phyloP scores from a whole-genome alignment of 225 moss, liverwort and hornwort genomes.

The Bryoerythrophyllum caledonicum region DNA sequence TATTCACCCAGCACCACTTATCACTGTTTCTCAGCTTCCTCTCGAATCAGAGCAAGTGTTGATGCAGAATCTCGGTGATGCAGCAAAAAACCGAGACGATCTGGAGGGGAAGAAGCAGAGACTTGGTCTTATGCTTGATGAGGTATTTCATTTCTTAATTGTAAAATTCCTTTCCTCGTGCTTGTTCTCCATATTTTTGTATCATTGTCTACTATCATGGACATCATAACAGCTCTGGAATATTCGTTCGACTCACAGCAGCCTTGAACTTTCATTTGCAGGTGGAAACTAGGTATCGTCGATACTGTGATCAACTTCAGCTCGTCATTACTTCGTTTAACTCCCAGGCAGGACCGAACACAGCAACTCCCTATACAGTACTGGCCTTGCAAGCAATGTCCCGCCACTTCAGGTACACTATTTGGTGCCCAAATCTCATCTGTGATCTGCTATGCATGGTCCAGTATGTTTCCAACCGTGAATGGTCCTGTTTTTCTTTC shows the following conservation, averaged over 20 bases:
- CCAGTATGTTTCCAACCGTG: not conserved
- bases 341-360: constrained; percentile 48
- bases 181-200: not conserved
- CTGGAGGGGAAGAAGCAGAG: constrained; percentile 55
- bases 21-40: constrained; percentile 49
- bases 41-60: constrained; percentile 32
- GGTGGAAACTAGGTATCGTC: constrained; percentile 65
- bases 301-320: constrained; percentile 62
- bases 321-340: constrained; percentile 49
- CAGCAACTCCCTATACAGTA: constrained; percentile 69
- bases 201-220: not conserved
- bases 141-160: constrained; percentile 30
- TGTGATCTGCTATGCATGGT: not conserved
- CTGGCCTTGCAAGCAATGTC: constrained; percentile 80
- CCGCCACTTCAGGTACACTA: constrained; percentile 63
- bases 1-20: constrained; percentile 26
- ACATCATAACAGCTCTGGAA: not conserved
- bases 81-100: constrained; percentile 50
- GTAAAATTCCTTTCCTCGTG: not conserved
- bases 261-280: constrained; percentile 29
- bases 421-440: not conserved
- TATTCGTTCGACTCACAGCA: not conserved
- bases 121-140: constrained; percentile 53
- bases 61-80: constrained; percentile 30
- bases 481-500: not conserved